Evolutionary conservation across 2,329 filamentous ascomycete genomes (phyloP).

Genomic region (Microthyrium microscopicum): DNA sequence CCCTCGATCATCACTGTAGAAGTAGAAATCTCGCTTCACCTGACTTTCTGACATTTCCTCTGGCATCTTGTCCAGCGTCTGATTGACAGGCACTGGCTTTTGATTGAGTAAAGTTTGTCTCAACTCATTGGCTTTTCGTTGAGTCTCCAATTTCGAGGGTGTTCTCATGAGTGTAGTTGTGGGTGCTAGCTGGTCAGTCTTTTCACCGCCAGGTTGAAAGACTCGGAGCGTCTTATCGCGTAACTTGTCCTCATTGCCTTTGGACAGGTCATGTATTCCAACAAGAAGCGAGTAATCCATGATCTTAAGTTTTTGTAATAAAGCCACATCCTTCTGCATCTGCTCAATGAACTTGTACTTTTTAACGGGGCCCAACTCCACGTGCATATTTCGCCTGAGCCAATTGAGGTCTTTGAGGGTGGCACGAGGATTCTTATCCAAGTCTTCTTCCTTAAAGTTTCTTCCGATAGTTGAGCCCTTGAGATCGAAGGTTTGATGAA

Average conservation of each 20-base stretch:
- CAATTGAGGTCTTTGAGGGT: constrained; percentile 96
- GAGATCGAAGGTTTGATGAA: constrained; percentile 90
- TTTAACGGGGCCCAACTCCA: constrained; percentile 81
- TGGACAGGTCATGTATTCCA: constrained; percentile 77
- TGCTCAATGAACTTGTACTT: constrained; percentile 79
- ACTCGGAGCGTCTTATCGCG: constrained; percentile 80
- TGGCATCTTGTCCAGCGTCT: constrained; percentile 72
- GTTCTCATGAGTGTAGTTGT: constrained; percentile 66
- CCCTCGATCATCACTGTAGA: constrained; percentile 87
- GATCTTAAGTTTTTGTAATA: constrained; percentile 78
- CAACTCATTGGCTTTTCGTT: constrained; percentile 77
- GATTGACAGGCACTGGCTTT: constrained; percentile 80
- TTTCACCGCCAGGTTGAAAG: constrained; percentile 69
- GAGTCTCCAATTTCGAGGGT: constrained; percentile 83
- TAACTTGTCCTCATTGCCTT: constrained; percentile 90
- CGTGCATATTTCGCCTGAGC: constrained; percentile 66
- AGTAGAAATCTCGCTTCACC: constrained; percentile 55
- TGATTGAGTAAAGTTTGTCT: constrained; percentile 85
- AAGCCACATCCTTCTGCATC: constrained; percentile 67
- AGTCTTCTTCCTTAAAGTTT: constrained; percentile 75
- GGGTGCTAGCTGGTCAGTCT: constrained; percentile 27
- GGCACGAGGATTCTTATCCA: constrained; percentile 77
- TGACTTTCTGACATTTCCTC: constrained; percentile 63
- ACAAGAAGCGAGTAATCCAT: constrained; percentile 98
- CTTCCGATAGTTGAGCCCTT: constrained; percentile 93